Evolutionary conservation across 164 flowering plant species (phyloP).

Genomic region (Stephania cephalantha): DNA sequence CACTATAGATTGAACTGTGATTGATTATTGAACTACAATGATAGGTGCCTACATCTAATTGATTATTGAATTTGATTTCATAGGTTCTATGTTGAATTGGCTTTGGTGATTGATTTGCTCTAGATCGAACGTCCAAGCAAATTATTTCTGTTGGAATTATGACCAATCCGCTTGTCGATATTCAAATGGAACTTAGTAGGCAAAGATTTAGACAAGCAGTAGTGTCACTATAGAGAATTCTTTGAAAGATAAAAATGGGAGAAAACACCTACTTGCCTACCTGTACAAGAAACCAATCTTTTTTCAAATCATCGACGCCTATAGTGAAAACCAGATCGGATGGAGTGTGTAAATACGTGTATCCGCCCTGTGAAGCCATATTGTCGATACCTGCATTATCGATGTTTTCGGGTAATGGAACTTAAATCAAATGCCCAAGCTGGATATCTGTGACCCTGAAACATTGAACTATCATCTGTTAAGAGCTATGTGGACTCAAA

Average conservation of each 20-base stretch:
- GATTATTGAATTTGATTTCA: too few relatives aligned
- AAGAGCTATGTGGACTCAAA: neutral
- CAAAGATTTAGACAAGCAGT: neutral
- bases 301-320: constrained; percentile 40
- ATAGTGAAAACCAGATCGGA: constrained; percentile 42
- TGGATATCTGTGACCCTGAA: constrained; percentile 30
- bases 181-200: neutral
- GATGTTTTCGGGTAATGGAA: neutral
- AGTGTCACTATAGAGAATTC: neutral
- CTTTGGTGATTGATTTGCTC: too few relatives aligned
- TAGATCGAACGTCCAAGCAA: too few relatives aligned
- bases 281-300: constrained; percentile 62
- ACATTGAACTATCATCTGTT: neutral
- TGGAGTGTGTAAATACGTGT: constrained; percentile 41
- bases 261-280: constrained; percentile 32
- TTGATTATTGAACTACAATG: too few relatives aligned
- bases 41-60: too few relatives aligned
- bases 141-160: too few relatives aligned
- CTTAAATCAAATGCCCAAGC: constrained; percentile 33
- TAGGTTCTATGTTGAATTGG: too few relatives aligned
- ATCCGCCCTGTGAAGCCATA: constrained; percentile 61
- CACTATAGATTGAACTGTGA: too few relatives aligned
- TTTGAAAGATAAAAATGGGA: neutral
- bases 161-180: neutral
- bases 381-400: constrained; percentile 41